These are phyloP conservation scores for Fraxinus pennsylvanica DNA, from an alignment of 257 asterid species.

Conservation along the genomic window DNA sequence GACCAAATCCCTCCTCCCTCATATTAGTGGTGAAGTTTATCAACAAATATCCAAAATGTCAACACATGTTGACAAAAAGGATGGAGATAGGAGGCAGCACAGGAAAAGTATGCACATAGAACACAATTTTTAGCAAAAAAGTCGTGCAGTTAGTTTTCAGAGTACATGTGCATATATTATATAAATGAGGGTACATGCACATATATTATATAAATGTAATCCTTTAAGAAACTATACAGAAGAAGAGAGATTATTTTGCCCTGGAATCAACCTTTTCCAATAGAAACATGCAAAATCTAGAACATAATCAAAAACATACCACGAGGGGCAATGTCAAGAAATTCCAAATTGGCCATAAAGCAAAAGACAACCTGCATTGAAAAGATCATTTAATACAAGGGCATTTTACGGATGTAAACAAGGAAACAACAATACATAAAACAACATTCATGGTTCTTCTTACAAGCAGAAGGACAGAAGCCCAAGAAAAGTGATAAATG, in stretches of 20 bases:
- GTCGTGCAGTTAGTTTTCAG: neutral
- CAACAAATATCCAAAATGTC: no score
- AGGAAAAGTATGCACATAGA: neutral
- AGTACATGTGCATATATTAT: neutral
- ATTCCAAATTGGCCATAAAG: conserved; percentile 71
- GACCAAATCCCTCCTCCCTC: neutral
- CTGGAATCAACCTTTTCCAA: neutral
- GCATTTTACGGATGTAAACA: neutral
- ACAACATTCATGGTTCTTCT: conserved; percentile 21
- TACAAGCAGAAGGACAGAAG: conserved; percentile 59
- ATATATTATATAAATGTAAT: neutral
- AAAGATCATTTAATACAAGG: conserved; percentile 8
- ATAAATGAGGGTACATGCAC: neutral
- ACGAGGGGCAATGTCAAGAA: conserved; percentile 61
- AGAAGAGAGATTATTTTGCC: neutral
- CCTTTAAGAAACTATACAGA: neutral
- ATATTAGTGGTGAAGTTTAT: neutral
- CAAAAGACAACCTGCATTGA: conserved; percentile 49
- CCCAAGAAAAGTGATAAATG: conserved; percentile 49
- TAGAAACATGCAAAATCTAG: neutral
- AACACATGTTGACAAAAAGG: no score
- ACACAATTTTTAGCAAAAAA: neutral
- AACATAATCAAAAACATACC: conserved; percentile 32
- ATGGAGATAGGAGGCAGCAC: no score
- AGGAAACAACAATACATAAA: neutral